Evolutionary conservation across 176 grass and related monocot genomes (phyloP).

Genomic region (Carex scoparia): DNA sequence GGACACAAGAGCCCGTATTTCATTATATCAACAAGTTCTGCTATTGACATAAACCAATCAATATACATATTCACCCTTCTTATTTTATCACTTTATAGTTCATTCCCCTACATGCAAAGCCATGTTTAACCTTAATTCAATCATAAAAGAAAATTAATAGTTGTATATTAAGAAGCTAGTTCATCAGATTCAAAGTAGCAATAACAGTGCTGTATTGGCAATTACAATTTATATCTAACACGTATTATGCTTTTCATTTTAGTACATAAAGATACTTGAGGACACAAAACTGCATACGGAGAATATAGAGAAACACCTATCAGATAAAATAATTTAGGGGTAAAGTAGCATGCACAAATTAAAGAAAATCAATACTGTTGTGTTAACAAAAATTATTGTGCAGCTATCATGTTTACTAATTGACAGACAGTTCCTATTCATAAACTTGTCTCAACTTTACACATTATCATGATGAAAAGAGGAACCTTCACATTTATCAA

Average conservation of each 20-base stretch:
- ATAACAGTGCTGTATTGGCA: neutral
- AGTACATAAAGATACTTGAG: neutral
- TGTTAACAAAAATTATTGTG: neutral
- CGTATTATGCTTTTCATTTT: neutral
- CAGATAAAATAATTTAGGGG: neutral
- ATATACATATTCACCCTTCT: neutral
- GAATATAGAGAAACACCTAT: neutral
- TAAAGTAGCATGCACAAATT: neutral
- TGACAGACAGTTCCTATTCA: neutral
- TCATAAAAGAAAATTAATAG: neutral
- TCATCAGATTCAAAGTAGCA: neutral
- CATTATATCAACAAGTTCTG: conserved; percentile 1
- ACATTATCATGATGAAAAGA: neutral
- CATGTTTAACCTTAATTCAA: neutral
- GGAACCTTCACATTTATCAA: neutral
- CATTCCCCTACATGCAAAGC: neutral
- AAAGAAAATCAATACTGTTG: neutral
- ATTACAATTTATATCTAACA: neutral
- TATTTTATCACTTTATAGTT: neutral
- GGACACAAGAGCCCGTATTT: neutral
- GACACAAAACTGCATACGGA: neutral
- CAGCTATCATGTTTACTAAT: neutral
- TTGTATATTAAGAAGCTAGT: neutral
- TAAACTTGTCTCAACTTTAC: neutral
- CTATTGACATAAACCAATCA: neutral